phyloP scores from a whole-genome alignment of 176 grass and related monocot species.

The Cenchrus fungigraminus region DNA sequence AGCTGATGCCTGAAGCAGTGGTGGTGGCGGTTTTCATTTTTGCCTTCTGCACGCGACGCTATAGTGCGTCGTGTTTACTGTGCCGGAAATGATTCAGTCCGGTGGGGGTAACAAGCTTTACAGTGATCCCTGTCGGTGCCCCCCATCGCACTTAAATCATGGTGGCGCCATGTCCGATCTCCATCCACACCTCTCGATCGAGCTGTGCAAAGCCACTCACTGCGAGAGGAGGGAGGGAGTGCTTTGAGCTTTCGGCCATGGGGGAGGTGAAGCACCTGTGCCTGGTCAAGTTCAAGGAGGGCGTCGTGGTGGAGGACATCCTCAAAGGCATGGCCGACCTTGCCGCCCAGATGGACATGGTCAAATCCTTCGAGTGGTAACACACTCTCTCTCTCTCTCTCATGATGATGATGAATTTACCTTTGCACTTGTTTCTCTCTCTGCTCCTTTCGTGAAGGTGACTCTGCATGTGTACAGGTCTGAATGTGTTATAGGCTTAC shows the following conservation, averaged over 20 bases:
- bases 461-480: neutral
- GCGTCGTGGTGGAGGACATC: conserved; percentile 48
- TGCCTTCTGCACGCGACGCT: neutral
- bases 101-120: neutral
- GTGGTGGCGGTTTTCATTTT: neutral
- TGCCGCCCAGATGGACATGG: conserved; percentile 46
- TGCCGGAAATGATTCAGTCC: conserved; percentile 43
- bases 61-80: neutral
- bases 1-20: neutral
- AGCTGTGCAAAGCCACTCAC: neutral
- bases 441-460: neutral
- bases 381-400: too few species aligned
- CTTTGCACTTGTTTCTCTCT: neutral
- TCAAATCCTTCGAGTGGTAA: conserved; percentile 83
- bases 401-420: neutral
- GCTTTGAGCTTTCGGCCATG: conserved; percentile 43
- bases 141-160: conserved; percentile 36
- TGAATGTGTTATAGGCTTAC: neutral
- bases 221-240: neutral
- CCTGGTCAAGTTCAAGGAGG: conserved; percentile 66
- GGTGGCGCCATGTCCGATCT: conserved; percentile 28
- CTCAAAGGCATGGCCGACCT: conserved; percentile 55
- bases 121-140: conserved; percentile 36
- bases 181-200: neutral
- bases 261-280: conserved; percentile 67